Evolutionary conservation across 352 stramenopile species (phyloP).

Genomic region (Globisporangium middletonii): DNA sequence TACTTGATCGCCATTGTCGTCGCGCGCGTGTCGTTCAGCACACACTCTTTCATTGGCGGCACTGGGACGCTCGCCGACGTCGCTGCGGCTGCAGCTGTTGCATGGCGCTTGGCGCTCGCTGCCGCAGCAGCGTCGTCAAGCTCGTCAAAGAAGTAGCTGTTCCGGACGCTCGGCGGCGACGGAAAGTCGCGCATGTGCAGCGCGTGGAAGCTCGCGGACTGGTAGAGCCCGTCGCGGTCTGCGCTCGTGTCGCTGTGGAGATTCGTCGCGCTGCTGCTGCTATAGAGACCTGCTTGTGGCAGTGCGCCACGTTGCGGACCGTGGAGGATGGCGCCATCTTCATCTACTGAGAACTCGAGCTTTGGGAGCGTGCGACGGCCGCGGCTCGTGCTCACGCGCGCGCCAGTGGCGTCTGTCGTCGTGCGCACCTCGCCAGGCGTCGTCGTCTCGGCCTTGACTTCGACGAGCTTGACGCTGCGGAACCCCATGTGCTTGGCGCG

Average conservation of each 20-base stretch:
- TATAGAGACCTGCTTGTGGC: constrained; percentile 3
- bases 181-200: constrained; percentile 54
- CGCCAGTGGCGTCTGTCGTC: constrained; percentile 53
- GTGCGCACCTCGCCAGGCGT: constrained; percentile 72
- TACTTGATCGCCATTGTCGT: constrained; percentile 78
- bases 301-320: constrained; percentile 56
- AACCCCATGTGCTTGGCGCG: constrained; percentile 81
- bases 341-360: constrained; percentile 81
- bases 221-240: constrained; percentile 27
- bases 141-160: constrained; percentile 10
- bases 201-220: constrained; percentile 43
- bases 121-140: neutral
- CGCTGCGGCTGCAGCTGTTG: neutral
- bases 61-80: neutral
- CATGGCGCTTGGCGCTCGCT: constrained; percentile 3
- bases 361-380: constrained; percentile 70
- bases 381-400: constrained; percentile 52
- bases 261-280: constrained; percentile 1
- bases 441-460: constrained; percentile 86
- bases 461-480: constrained; percentile 69
- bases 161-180: constrained; percentile 11
- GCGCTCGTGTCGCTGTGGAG: neutral
- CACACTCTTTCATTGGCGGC: constrained; percentile 73
- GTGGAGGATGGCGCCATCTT: constrained; percentile 74
- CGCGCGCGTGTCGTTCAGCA: constrained; percentile 76